Conservation (phyloP, 495 filamentous ascomycete genomes). For the Trichoderma orchidacearum region DNA sequence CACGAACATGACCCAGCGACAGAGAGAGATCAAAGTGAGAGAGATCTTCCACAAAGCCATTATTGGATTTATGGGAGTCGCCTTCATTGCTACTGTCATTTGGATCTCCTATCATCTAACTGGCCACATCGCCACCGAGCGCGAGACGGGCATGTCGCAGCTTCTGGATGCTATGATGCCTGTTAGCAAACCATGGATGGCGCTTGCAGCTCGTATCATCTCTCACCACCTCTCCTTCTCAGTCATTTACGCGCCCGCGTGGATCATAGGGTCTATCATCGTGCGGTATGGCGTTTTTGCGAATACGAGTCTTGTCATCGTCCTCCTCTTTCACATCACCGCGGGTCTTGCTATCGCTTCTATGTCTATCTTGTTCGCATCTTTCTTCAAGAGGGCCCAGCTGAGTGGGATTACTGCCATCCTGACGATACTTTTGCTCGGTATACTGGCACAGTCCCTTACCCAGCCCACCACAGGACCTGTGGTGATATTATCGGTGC, state of each 20-base stretch:
- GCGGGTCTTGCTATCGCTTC: constrained; percentile 50
- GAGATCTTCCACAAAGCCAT: constrained; percentile 53
- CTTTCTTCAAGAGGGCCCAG: constrained; percentile 68
- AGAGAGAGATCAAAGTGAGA: constrained; percentile 47
- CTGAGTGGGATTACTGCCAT: constrained; percentile 56
- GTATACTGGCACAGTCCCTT: constrained; percentile 53
- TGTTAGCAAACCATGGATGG: constrained; percentile 47
- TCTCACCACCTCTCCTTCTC: constrained; percentile 58
- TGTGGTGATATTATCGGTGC: constrained; percentile 46
- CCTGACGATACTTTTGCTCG: constrained; percentile 51
- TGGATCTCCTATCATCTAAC: constrained; percentile 64
- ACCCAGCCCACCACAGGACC: constrained; percentile 39
- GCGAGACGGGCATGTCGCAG: constrained; percentile 67
- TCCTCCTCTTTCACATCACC: constrained; percentile 50
- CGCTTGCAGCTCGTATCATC: constrained; percentile 51
- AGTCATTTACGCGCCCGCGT: constrained; percentile 52
- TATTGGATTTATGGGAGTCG: constrained; percentile 52
- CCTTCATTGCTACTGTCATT: constrained; percentile 54
- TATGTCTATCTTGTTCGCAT: constrained; percentile 54
- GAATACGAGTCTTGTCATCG: constrained; percentile 41
- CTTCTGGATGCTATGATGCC: constrained; percentile 75
- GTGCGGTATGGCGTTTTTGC: constrained; percentile 47
- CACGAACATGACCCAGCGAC: constrained; percentile 50
- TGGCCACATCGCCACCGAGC: constrained; percentile 62
- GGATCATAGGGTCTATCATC: constrained; percentile 54